These are phyloP conservation scores for Fonsecaea erecta DNA, from an alignment of 2,329 filamentous ascomycete species.

Conservation along the genomic window DNA sequence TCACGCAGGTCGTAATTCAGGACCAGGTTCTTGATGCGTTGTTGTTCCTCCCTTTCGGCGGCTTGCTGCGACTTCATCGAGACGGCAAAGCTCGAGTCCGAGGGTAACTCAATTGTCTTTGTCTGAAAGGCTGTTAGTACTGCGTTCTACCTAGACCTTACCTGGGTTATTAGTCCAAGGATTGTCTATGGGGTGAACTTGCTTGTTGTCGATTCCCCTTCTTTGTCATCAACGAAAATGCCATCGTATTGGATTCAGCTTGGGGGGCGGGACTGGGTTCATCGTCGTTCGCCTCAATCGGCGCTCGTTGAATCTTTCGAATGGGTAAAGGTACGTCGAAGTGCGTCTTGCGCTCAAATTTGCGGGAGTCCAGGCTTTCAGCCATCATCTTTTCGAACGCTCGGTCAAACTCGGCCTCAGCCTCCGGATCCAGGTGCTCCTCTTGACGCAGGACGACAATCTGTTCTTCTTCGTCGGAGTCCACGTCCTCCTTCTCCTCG, in stretches of 20 bases:
- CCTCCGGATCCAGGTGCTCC: slow-evolving; percentile 88
- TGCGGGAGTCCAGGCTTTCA: slow-evolving; percentile 92
- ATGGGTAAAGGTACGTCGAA: slow-evolving; percentile 99
- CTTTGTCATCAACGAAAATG: slow-evolving; percentile 94
- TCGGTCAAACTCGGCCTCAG: slow-evolving; percentile 95
- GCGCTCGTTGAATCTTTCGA: slow-evolving; percentile 69
- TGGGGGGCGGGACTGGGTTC: slow-evolving; percentile 36
- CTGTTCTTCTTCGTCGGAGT: slow-evolving; percentile 77
- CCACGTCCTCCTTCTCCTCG: slow-evolving; percentile 49
- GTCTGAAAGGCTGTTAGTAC: slow-evolving; percentile 62
- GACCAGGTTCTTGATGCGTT: slow-evolving; percentile 97
- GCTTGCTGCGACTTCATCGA: slow-evolving; percentile 96
- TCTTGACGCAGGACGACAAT: slow-evolving; percentile 91
- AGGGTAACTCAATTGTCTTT: slow-evolving; percentile 80
- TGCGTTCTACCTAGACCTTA: not conserved
- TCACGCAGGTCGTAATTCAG: slow-evolving; percentile 94
- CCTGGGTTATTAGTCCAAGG: not conserved
- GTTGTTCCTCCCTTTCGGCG: slow-evolving; percentile 93
- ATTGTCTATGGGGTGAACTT: slow-evolving; percentile 35
- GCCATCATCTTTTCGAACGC: slow-evolving; percentile 99
- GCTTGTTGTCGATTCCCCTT: slow-evolving; percentile 94
- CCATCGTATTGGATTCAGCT: slow-evolving; percentile 70
- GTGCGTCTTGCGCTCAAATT: slow-evolving; percentile 90
- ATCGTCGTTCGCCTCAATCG: slow-evolving; percentile 47
- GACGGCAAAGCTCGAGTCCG: slow-evolving; percentile 91